phyloP scores from a whole-genome alignment of 2,329 filamentous ascomycete species.

The Claviceps maximensis region DNA sequence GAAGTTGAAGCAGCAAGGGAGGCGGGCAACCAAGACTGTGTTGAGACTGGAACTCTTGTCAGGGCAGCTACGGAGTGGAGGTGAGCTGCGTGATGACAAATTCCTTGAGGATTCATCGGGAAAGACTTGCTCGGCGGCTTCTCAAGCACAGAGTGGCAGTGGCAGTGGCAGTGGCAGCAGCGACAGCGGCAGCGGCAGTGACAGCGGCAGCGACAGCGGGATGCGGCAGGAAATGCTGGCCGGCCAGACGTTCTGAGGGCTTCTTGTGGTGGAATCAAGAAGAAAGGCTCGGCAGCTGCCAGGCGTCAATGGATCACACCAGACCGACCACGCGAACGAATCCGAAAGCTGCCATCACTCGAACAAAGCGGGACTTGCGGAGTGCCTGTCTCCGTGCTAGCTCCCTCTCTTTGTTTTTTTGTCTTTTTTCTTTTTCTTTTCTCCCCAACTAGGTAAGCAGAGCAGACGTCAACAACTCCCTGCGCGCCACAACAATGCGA shows the following conservation, averaged over 20 bases:
- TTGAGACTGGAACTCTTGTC: conserved; percentile 4
- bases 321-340: no score
- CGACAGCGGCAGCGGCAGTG: no score
- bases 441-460: no score
- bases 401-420: no score
- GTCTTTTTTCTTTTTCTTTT: background rate
- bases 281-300: background rate
- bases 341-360: background rate
- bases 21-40: background rate
- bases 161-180: background rate
- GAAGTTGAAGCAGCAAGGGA: background rate
- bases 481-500: background rate
- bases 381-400: background rate
- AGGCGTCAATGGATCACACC: no score
- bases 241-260: background rate
- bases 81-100: conserved; percentile 6
- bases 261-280: background rate
- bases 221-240: background rate
- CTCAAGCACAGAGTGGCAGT: no score
- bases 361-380: background rate
- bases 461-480: background rate
- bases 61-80: conserved; percentile 2
- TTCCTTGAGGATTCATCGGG: conserved; percentile 3
- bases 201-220: background rate
- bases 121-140: background rate